These are phyloP conservation scores for Aspergillus bombycis DNA, from an alignment of 2,329 filamentous ascomycete species.

Conservation along the genomic window DNA sequence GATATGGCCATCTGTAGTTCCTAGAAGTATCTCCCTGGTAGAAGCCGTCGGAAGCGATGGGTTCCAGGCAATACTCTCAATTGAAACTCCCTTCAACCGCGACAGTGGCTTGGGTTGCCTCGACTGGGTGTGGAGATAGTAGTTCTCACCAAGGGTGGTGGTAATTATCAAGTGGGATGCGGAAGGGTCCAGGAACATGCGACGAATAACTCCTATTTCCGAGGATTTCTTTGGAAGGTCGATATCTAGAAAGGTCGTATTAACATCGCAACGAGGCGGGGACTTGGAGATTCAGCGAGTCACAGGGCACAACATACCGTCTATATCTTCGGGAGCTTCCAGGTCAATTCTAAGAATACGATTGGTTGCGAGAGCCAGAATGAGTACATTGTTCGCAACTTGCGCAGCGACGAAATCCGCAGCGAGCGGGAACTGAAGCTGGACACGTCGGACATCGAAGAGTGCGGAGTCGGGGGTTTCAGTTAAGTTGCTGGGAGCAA, in stretches of 20 bases:
- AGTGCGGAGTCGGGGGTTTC: conserved; percentile 64
- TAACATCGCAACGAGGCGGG: conserved; percentile 18
- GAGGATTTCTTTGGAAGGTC: conserved; percentile 92
- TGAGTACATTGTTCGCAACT: conserved; percentile 94
- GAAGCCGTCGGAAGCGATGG: conserved; percentile 89
- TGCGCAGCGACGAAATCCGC: conserved; percentile 96
- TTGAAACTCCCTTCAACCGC: conserved; percentile 79
- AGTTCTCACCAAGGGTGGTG: conserved; percentile 92
- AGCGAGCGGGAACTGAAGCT: conserved; percentile 91
- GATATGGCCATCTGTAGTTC: conserved; percentile 88
- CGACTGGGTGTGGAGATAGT: conserved; percentile 95
- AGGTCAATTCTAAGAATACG: conserved; percentile 93
- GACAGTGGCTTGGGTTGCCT: conserved; percentile 81
- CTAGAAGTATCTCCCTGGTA: conserved; percentile 89
- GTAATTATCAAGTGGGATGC: conserved; percentile 92
- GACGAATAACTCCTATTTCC: conserved; percentile 88
- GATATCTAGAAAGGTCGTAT: conserved; percentile 68
- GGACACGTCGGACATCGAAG: conserved; percentile 88
- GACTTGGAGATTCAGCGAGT: background rate
- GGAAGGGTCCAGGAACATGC: conserved; percentile 96
- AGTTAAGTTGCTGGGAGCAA: conserved; percentile 64
- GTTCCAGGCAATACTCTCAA: conserved; percentile 94
- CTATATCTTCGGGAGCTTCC: conserved; percentile 91
- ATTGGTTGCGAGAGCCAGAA: conserved; percentile 88
- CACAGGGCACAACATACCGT: conserved; percentile 59